Evolutionary conservation across 352 stramenopile genomes (phyloP).

Genomic region (Phytophthora idaei): DNA sequence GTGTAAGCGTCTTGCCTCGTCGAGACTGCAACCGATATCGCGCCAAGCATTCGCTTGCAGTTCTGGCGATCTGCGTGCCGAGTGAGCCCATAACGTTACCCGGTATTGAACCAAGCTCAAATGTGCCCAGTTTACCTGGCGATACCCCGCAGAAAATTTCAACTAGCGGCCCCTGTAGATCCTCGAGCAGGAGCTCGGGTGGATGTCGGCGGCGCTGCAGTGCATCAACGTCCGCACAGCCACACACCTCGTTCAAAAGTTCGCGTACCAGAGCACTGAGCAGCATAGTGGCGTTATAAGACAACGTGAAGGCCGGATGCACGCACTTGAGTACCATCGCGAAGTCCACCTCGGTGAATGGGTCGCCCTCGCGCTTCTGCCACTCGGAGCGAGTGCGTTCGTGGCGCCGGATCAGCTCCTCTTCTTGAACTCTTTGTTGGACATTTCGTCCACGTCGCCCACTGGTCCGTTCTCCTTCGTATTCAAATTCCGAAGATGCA

Average conservation of each 20-base stretch:
- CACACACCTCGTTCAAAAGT: conserved; percentile 56
- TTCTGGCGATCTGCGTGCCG: conserved; percentile 21
- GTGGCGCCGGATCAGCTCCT: conserved; percentile 49
- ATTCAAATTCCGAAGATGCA: conserved; percentile 2
- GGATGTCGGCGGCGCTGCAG: conserved; percentile 36
- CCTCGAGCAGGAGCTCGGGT: conserved; percentile 41
- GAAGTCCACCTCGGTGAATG: conserved; percentile 67
- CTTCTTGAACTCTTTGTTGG: conserved; percentile 21
- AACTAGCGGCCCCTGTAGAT: conserved; percentile 24
- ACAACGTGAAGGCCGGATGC: conserved; percentile 63
- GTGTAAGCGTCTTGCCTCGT: conserved; percentile 43
- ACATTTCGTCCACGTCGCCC: conserved; percentile 7
- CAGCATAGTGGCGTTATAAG: conserved; percentile 56
- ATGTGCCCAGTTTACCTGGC: conserved; percentile 5
- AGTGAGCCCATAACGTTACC: conserved; percentile 8
- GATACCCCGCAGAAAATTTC: conserved; percentile 31
- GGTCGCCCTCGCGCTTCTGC: conserved; percentile 62
- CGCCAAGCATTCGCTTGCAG: conserved; percentile 23
- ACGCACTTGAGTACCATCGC: conserved; percentile 65
- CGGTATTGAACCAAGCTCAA: conserved; percentile 15
- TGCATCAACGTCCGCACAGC: conserved; percentile 44
- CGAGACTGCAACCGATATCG: conserved; percentile 46
- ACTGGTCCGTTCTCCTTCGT: conserved; percentile 13
- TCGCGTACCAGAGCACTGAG: conserved; percentile 59
- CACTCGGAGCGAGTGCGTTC: conserved; percentile 57